Base-by-base conservation (phyloP, 2,329 filamentous ascomycete genomes). In the Metarhizium robertsii region DNA sequence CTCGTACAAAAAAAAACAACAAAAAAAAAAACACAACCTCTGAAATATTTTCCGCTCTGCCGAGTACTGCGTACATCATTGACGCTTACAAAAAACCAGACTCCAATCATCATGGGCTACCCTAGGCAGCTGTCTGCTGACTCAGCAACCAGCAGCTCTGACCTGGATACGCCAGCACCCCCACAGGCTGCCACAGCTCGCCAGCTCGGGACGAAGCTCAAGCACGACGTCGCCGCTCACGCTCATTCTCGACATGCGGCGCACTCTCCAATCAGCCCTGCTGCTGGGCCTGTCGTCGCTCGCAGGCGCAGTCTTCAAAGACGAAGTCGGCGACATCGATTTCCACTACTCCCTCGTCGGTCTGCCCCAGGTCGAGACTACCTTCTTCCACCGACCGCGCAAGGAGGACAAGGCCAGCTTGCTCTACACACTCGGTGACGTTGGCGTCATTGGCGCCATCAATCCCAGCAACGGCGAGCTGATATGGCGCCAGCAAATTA, bases 291-390 rank as follows among this genome's bases (percentile, higher is more conserved):
- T 74, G 50, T 69, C 72, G 55, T 65, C 71, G 51, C 63, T 74
- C 50, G 75, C 81, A 53, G 63, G 63, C 6, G 89, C 91, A 61
- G 84, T 97, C 58, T 96, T 91, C 75, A 79, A 82, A 62, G 94
- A 99, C 68, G 92, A 99, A 71, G 91, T 95, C 62, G 92, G 86
- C 75, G 81, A 90, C 64, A 83, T 95, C 69, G 94, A 99, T 73
- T 97, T 91, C 75, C 92, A 97, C 73, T 85, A 95, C 75, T 84
- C 89, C 61, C 85, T 97, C 51, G 77, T 99, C 65, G 94, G 94
- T 66, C 74, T 89, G 42, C 91, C 94, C 54, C 87, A 87, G 69
- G 77, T 83, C 68, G 83, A 89, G 60, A 88, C 90, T 58, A 96
- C 92, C 63, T 95, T 97, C 80, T 97, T 97, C 82, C 90, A 96